These are phyloP conservation scores for Triticum turgidum DNA, from an alignment of 176 grass and related monocot species.

Conservation along the genomic window DNA sequence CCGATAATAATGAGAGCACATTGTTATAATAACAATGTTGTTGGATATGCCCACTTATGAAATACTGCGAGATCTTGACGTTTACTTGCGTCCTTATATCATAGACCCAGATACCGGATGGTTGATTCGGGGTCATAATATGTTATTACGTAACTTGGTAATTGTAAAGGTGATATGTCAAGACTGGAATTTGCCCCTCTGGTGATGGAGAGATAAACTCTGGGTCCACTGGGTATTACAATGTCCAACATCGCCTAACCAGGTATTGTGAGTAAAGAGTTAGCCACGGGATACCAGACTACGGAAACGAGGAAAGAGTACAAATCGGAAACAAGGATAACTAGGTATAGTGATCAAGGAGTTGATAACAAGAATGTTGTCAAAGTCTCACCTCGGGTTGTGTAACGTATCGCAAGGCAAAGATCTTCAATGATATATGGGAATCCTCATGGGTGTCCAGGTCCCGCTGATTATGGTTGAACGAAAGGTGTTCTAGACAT, in stretches of 20 bases:
- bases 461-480: background rate
- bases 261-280: background rate
- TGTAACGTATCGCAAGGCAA: background rate
- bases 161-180: background rate
- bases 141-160: background rate
- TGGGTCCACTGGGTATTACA: background rate
- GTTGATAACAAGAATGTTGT: no score
- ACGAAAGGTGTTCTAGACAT: background rate
- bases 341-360: no score
- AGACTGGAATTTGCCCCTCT: background rate
- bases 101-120: background rate
- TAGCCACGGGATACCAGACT: background rate
- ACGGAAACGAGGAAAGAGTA: no score
- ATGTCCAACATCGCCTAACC: background rate
- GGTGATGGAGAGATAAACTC: background rate
- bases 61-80: background rate
- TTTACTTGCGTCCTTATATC: background rate
- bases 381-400: background rate
- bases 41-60: background rate
- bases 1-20: background rate
- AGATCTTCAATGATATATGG: background rate
- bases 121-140: background rate
- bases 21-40: background rate
- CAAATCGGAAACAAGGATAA: no score
- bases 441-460: background rate